A percentile compares a stretch with the other conserved stretches of the same genome.
Conservation (phyloP, 208 protist species). For the Trypanosoma caninum region DNA sequence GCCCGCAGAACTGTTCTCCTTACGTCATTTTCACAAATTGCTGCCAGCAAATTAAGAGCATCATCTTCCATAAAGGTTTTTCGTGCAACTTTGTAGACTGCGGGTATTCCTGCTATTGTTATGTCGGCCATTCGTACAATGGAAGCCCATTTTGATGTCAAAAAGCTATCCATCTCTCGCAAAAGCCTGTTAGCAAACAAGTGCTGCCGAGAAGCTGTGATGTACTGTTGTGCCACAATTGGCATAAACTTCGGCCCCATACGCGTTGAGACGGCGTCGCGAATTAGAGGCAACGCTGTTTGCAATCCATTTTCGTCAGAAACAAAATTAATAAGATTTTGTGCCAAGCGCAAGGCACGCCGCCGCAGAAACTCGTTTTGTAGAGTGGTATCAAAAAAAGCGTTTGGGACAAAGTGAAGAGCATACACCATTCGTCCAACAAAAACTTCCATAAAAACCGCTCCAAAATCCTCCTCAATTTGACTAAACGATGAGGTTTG, state of each 20-base stretch:
- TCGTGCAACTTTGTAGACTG: constrained; percentile 4
- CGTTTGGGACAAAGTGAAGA: constrained; percentile 22
- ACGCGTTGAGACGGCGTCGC: constrained; percentile 48
- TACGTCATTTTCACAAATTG: constrained; percentile 38
- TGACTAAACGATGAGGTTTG: constrained; percentile 1
- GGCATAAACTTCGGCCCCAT: constrained; percentile 36
- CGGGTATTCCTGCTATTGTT: background rate
- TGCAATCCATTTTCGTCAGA: constrained; percentile 25
- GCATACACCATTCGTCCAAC: constrained; percentile 27
- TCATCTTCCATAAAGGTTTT: constrained; percentile 38
- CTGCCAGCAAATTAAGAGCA: constrained; percentile 26
- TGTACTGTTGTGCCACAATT: constrained; percentile 54
- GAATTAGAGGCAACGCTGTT: constrained; percentile 16
- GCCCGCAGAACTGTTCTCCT: constrained; percentile 36
- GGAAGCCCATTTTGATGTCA: constrained; percentile 26
- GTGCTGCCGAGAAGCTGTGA: constrained; percentile 36
- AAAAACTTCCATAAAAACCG: constrained; percentile 41
- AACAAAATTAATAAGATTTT: constrained; percentile 36
- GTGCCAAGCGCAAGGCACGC: constrained; percentile 43
- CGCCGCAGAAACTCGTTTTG: constrained; percentile 29
- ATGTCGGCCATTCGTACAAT: constrained; percentile 8
- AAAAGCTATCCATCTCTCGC: constrained; percentile 50
- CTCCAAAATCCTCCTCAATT: constrained; percentile 41
- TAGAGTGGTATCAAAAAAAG: constrained; percentile 27
- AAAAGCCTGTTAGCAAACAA: constrained; percentile 24